phyloP scores from a whole-genome alignment of 768 basidiomycete species.

The Amanita thiersii region DNA sequence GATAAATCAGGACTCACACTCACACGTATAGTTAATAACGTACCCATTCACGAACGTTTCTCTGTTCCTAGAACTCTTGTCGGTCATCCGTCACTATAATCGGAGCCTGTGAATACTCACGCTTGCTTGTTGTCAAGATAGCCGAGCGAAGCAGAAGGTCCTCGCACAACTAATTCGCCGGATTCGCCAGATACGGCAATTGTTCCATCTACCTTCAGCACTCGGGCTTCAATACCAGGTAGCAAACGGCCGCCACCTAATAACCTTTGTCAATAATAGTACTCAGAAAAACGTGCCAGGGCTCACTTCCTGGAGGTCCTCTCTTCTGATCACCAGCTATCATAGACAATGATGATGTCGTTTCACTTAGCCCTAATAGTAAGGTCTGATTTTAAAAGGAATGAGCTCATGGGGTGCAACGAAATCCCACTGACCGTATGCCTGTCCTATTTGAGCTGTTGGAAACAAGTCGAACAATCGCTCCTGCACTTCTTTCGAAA shows the following conservation, averaged over 20 bases:
- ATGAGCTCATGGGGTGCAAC: background rate
- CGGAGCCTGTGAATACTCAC: slow-evolving; percentile 27
- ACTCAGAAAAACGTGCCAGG: slow-evolving; percentile 13
- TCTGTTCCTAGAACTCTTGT: slow-evolving; percentile 32
- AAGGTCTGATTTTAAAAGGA: background rate
- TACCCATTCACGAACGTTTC: slow-evolving; percentile 57
- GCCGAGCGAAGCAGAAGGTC: slow-evolving; percentile 32
- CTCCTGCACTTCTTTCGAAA: slow-evolving; percentile 40
- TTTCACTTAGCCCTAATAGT: slow-evolving; percentile 22
- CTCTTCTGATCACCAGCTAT: slow-evolving; percentile 30
- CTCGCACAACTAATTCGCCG: slow-evolving; percentile 40
- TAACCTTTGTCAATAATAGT: slow-evolving; percentile 1
- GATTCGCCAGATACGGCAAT: slow-evolving; percentile 31
- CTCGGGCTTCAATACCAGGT: slow-evolving; percentile 34
- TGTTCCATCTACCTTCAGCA: slow-evolving; percentile 38
- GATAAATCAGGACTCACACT: slow-evolving; percentile 3
- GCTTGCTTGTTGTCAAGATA: slow-evolving; percentile 42
- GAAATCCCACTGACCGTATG: slow-evolving; percentile 46
- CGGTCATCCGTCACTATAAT: slow-evolving; percentile 9
- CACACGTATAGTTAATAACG: slow-evolving; percentile 7
- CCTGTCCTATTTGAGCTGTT: slow-evolving; percentile 43
- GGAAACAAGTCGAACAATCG: slow-evolving; percentile 40
- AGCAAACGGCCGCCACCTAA: slow-evolving; percentile 34
- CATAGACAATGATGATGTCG: slow-evolving; percentile 39
- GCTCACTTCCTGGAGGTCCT: slow-evolving; percentile 29